phyloP scores from a whole-genome alignment of 2,329 filamentous ascomycete genomes.

The Tothia fuscella region DNA sequence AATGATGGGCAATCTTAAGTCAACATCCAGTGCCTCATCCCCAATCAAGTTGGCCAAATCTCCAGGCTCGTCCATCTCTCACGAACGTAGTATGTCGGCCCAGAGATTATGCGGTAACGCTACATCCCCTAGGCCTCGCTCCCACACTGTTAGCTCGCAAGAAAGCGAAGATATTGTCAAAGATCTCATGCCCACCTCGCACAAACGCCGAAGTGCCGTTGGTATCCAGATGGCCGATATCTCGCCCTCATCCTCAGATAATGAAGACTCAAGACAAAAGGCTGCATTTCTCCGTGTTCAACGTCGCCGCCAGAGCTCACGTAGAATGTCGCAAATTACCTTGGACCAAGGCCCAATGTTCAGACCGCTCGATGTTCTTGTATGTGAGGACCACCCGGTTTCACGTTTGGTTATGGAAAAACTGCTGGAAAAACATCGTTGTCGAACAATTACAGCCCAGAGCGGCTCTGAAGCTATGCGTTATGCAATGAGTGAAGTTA shows the following conservation, averaged over 20 bases:
- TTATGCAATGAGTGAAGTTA: slow-evolving; percentile 91
- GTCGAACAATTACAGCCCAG: slow-evolving; percentile 80
- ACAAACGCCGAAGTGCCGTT: slow-evolving; percentile 84
- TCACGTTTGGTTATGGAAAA: slow-evolving; percentile 99
- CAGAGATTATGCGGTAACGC: slow-evolving; percentile 21
- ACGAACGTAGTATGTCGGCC: slow-evolving; percentile 21
- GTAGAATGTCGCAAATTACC: slow-evolving; percentile 82
- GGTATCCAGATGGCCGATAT: slow-evolving; percentile 95
- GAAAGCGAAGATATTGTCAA: slow-evolving; percentile 65
- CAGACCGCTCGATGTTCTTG: slow-evolving; percentile 81
- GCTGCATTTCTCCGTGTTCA: slow-evolving; percentile 76
- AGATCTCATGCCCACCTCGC: slow-evolving; percentile 53
- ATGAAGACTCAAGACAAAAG: slow-evolving; percentile 86
- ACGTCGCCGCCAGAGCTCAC: slow-evolving; percentile 85
- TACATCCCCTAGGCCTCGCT: slow-evolving; percentile 57
- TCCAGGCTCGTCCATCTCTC: slow-evolving; percentile 32
- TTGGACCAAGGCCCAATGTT: slow-evolving; percentile 76
- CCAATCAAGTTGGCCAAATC: slow-evolving; percentile 37
- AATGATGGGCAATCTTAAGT: slow-evolving; percentile 38
- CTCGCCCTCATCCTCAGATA: slow-evolving; percentile 94
- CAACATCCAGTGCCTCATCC: slow-evolving; percentile 42
- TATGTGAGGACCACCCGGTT: slow-evolving; percentile 95
- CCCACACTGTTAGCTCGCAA: slow-evolving; percentile 86
- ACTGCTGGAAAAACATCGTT: slow-evolving; percentile 85
- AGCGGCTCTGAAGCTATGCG: slow-evolving; percentile 87